Percentiles rank a stretch among this genome's conserved stretches.
phyloP scores from a whole-genome alignment of 139 green algal species.

The Gonium pectorale region DNA sequence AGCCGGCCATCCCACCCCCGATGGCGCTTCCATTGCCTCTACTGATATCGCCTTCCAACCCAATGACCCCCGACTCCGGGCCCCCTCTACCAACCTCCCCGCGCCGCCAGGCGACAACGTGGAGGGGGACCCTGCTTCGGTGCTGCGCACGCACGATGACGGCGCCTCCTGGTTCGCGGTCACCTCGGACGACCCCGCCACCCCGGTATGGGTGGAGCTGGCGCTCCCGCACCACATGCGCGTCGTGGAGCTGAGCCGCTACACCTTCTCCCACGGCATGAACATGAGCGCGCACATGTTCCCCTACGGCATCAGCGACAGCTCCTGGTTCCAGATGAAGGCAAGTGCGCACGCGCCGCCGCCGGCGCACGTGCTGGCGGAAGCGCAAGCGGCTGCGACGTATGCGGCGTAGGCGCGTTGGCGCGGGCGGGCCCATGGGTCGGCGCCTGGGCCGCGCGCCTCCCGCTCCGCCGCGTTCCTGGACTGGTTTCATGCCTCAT shows the following conservation, averaged over 20 bases:
- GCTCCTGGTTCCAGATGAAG: constrained; percentile 52
- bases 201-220: constrained; percentile 48
- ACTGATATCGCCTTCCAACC: no score
- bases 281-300: constrained; percentile 52
- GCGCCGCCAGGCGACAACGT: constrained; percentile 36
- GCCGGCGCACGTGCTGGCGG: no score
- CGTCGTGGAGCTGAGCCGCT: constrained; percentile 48
- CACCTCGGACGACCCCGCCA: constrained; percentile 4
- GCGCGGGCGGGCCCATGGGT: no score
- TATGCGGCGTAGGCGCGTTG: no score
- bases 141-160: constrained; percentile 12
- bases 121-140: constrained; percentile 43
- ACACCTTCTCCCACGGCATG: constrained; percentile 54
- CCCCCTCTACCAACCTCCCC: neutral
- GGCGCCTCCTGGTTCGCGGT: constrained; percentile 46
- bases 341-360: neutral
- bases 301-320: constrained; percentile 52
- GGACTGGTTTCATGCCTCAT: no score
- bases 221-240: constrained; percentile 47
- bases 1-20: no score
- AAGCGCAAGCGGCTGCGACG: no score
- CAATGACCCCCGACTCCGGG: neutral
- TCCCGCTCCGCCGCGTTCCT: no score
- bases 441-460: no score
- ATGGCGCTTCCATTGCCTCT: no score